Conservation (phyloP, 2,329 filamentous ascomycete genomes). For the Rutstroemia sp. region DNA sequence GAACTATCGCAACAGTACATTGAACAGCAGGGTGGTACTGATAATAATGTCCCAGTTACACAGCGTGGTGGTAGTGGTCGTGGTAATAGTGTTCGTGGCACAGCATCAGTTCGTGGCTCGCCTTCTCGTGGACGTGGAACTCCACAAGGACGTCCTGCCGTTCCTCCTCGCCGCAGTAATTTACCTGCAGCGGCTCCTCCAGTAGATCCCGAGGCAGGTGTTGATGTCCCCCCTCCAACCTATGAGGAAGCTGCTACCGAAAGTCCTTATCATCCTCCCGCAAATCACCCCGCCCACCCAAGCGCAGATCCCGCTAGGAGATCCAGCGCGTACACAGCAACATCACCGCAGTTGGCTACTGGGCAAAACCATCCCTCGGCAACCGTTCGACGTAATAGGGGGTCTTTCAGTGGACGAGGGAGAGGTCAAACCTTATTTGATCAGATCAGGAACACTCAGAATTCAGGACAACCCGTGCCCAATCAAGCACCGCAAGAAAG, state of each 20-base stretch:
- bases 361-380: background rate
- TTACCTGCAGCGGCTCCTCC: slow-evolving; percentile 4
- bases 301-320: slow-evolving; percentile 15
- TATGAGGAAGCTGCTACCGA: slow-evolving; percentile 57
- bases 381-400: background rate
- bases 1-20: slow-evolving; percentile 64
- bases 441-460: slow-evolving; percentile 17
- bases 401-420: slow-evolving; percentile 7
- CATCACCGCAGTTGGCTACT: background rate
- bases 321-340: slow-evolving; percentile 18
- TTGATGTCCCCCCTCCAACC: slow-evolving; percentile 52
- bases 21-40: slow-evolving; percentile 48
- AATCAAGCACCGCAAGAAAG: slow-evolving; percentile 3
- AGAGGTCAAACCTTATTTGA: slow-evolving; percentile 13
- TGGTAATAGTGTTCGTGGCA: background rate
- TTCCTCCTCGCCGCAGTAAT: slow-evolving; percentile 10
- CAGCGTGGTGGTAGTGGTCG: slow-evolving; percentile 22
- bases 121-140: slow-evolving; percentile 4
- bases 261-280: slow-evolving; percentile 46
- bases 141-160: slow-evolving; percentile 6
- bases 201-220: slow-evolving; percentile 31
- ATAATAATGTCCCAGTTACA: slow-evolving; percentile 22
- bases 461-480: slow-evolving; percentile 4
- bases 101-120: background rate
- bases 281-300: slow-evolving; percentile 35